These are phyloP conservation scores for Plenodomus lindquistii DNA, from an alignment of 2,329 filamentous ascomycete genomes.

Conservation along the genomic window DNA sequence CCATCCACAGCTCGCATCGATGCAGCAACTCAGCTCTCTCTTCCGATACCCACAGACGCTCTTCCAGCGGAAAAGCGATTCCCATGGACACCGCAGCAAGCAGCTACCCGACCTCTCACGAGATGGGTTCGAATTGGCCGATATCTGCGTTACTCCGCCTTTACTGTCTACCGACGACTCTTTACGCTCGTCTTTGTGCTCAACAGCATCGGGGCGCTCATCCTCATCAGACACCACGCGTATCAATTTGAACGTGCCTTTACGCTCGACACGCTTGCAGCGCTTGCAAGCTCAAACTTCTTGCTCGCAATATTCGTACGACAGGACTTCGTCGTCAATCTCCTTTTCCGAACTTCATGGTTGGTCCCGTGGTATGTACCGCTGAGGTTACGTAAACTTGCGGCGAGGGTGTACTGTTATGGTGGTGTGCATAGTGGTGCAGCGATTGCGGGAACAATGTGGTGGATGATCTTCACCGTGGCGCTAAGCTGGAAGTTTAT, in stretches of 20 bases:
- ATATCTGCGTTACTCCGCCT: constrained; percentile 18
- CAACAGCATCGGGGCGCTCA: constrained; percentile 38
- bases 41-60: background rate
- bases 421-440: constrained; percentile 42
- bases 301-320: constrained; percentile 32
- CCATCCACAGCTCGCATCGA: background rate
- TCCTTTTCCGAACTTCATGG: constrained; percentile 36
- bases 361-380: constrained; percentile 32
- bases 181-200: constrained; percentile 48
- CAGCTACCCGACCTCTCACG: constrained; percentile 8
- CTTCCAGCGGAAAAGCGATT: background rate
- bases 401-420: constrained; percentile 37
- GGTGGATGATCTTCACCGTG: constrained; percentile 50
- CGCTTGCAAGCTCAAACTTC: constrained; percentile 40
- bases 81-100: background rate
- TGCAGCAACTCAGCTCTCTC: constrained; percentile 2
- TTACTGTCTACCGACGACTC: constrained; percentile 46
- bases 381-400: constrained; percentile 22
- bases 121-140: constrained; percentile 16
- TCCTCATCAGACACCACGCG: constrained; percentile 12
- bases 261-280: constrained; percentile 21
- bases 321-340: constrained; percentile 39
- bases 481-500: constrained; percentile 33
- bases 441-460: constrained; percentile 39
- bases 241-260: constrained; percentile 3